Conservation (phyloP, 2,329 filamentous ascomycete species). For the Byssothecium circinans region DNA sequence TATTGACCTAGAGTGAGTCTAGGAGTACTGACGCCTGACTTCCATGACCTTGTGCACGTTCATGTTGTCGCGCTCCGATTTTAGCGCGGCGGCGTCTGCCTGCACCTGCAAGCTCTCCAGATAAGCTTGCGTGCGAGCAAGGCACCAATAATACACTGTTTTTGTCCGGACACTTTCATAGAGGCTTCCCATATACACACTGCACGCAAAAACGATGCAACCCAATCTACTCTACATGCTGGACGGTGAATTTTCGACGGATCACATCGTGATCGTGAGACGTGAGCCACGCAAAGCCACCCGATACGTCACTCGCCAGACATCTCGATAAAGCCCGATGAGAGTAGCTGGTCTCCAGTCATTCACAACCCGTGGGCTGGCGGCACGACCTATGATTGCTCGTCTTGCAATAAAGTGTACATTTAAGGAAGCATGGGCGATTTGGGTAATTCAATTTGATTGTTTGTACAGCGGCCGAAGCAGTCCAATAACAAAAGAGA, state of each 20-base stretch:
- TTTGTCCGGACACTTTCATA: background rate
- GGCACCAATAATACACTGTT: background rate
- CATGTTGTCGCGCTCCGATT: background rate
- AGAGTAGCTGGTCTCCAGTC: background rate
- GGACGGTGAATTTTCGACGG: background rate
- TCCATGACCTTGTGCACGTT: constrained; percentile 13
- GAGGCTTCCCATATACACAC: background rate
- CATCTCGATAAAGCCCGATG: constrained; percentile 20
- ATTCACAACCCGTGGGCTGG: background rate
- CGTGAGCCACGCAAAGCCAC: background rate
- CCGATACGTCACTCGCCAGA: constrained; percentile 7
- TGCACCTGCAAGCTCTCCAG: constrained; percentile 2
- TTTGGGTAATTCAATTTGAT: constrained; percentile 1
- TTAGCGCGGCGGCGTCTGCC: background rate
- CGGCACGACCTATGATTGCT: background rate
- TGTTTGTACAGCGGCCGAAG: constrained; percentile 9
- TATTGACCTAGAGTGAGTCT: constrained; percentile 20
- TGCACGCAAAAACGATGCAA: background rate
- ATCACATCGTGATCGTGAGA: no score
- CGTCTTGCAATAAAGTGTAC: background rate
- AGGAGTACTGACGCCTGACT: constrained; percentile 28
- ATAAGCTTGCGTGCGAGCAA: constrained; percentile 22
- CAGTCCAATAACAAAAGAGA: constrained; percentile 6
- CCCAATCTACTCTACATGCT: background rate
- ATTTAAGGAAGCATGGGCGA: background rate